A percentile compares a stretch with the other conserved stretches of the same genome.
Evolutionary conservation across 441 rosid species (phyloP).

Genomic region (Lepidium campestre): DNA sequence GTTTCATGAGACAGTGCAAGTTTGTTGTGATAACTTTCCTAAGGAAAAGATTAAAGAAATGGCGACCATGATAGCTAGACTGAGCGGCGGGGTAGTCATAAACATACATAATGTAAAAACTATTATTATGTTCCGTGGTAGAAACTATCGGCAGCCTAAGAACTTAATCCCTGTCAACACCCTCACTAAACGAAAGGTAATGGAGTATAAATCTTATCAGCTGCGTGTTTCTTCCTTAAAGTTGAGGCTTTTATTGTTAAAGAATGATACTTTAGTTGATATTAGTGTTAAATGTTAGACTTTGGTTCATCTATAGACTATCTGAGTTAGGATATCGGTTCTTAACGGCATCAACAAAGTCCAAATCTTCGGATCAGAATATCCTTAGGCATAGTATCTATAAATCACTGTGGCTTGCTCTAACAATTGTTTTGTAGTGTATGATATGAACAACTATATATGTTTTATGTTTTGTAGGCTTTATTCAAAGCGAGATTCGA

Average conservation of each 20-base stretch:
- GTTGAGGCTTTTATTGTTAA: not conserved
- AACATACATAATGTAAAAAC: slow-evolving; percentile 88
- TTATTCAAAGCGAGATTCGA: slow-evolving; percentile 95
- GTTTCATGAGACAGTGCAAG: slow-evolving; percentile 98
- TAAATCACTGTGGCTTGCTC: not conserved
- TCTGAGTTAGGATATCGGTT: not conserved
- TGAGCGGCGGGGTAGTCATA: slow-evolving; percentile 88
- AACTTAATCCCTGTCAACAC: slow-evolving; percentile 89
- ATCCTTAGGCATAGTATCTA: not conserved
- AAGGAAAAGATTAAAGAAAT: slow-evolving; percentile 91
- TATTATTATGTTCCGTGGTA: slow-evolving; percentile 93
- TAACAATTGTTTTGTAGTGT: not conserved
- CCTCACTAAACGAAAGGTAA: slow-evolving; percentile 91
- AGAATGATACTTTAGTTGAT: not conserved
- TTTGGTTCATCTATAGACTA: not conserved
- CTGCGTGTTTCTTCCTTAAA: not conserved
- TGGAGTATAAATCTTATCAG: not conserved
- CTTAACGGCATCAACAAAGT: not conserved
- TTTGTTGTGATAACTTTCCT: slow-evolving; percentile 89
- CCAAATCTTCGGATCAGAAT: not conserved
- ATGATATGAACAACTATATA: slow-evolving; percentile 6
- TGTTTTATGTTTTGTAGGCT: slow-evolving; percentile 49
- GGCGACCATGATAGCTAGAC: slow-evolving; percentile 84
- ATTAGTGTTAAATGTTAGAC: not conserved
- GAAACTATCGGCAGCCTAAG: slow-evolving; percentile 96